phyloP scores from a whole-genome alignment of 129 eudicot genomes.

The Flaveria sonorensis region DNA sequence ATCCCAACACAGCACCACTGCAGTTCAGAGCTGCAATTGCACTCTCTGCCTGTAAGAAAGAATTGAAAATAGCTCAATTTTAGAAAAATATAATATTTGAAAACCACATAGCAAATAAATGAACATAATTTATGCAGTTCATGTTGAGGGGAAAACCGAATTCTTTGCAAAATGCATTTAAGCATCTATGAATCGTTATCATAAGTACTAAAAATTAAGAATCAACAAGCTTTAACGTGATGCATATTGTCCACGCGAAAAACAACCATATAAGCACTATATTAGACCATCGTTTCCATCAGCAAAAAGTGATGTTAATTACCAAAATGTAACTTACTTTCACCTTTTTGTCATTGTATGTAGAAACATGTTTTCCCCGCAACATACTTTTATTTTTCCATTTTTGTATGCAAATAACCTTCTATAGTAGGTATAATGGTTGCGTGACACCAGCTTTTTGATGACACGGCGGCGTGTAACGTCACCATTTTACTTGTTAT shows the following conservation, averaged over 20 bases:
- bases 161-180: not conserved
- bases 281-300: not conserved
- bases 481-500: not conserved
- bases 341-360: not conserved
- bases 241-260: not conserved
- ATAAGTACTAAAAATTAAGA: not conserved
- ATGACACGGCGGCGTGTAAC: not conserved
- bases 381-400: not conserved
- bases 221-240: not conserved
- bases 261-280: not conserved
- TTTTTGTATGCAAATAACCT: not conserved
- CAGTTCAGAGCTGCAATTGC: constrained; percentile 88
- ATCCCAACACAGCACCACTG: constrained; percentile 72
- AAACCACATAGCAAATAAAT: not conserved
- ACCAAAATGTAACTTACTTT: not conserved
- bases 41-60: constrained; percentile 64
- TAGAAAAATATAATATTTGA: not conserved
- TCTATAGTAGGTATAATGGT: not conserved
- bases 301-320: not conserved
- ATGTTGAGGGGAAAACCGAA: not conserved
- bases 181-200: not conserved
- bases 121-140: constrained; percentile 1
- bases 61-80: not conserved
- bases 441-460: not conserved
- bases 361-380: not conserved